These are phyloP conservation scores for Alternaria sp. DNA, from an alignment of 2,329 filamentous ascomycete species.

Conservation along the genomic window DNA sequence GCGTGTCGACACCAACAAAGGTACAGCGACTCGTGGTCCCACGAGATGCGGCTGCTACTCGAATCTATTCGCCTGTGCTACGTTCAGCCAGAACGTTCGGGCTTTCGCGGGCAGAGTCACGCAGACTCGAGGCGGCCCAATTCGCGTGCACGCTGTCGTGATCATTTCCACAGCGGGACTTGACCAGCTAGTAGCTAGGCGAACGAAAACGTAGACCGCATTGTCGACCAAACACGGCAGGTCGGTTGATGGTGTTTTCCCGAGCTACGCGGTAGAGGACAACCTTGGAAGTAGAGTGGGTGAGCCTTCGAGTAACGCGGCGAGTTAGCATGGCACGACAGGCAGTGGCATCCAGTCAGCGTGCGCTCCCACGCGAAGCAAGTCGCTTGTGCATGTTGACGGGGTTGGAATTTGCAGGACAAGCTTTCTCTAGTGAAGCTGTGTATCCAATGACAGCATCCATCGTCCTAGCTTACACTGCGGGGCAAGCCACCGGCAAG, in stretches of 20 bases:
- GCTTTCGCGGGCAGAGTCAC: slow-evolving; percentile 16
- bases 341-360: slow-evolving; percentile 41
- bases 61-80: slow-evolving; percentile 31
- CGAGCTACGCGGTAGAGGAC: slow-evolving; percentile 26
- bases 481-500: slow-evolving; percentile 26
- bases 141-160: slow-evolving; percentile 33
- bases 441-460: slow-evolving; percentile 34
- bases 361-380: slow-evolving; percentile 37
- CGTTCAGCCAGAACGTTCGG: slow-evolving; percentile 25
- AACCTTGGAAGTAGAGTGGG: slow-evolving; percentile 7
- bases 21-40: slow-evolving; percentile 31
- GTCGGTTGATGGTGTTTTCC: slow-evolving; percentile 35
- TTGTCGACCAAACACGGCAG: slow-evolving; percentile 39
- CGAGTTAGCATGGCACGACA: slow-evolving; percentile 35
- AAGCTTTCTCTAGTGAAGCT: slow-evolving; percentile 42
- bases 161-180: slow-evolving; percentile 43
- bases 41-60: slow-evolving; percentile 24
- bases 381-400: slow-evolving; percentile 32
- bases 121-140: slow-evolving; percentile 30
- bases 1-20: slow-evolving; percentile 23
- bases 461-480: slow-evolving; percentile 27
- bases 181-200: slow-evolving; percentile 28
- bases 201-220: slow-evolving; percentile 31
- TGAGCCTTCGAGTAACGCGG: slow-evolving; percentile 36
- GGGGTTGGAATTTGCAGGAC: slow-evolving; percentile 43